Base-by-base conservation (phyloP, 1,284 basidiomycete species). In the Cutaneotrichosporon daszewskae region DNA sequence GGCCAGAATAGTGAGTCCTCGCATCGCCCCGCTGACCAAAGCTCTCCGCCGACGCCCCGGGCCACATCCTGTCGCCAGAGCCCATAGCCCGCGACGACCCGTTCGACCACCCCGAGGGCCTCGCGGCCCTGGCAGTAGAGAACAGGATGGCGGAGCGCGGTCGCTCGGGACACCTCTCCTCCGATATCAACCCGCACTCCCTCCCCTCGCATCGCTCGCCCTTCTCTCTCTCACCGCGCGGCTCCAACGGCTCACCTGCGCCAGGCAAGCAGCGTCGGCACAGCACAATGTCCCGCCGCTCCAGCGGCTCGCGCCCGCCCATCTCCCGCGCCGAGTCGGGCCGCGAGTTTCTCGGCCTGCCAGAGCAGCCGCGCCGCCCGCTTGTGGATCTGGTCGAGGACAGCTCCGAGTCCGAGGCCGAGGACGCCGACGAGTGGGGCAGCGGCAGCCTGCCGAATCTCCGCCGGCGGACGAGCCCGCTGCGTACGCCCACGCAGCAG, bases 361-460 rank as follows among this genome's bases (percentile, higher is more conserved):
- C 69, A n/a, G 66, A 72, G 42, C 49, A 52, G 35, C 57, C 62
- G 20, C 38, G 49, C 35, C n/a, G 31, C 7, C 46, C 10, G 18
- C 39, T 64, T 13, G 47, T 60, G 17, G 57, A 55, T 12, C 36
- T 55, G 5, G 51, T 49, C 34, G 64, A 65, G 39, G 59, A 61
- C 43, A 58, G 55, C 39, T 59, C 55, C 34, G 62, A 60, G 28
- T 58, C 59, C 23, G 55, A 55, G 35, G 54, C 57, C 3, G 53
- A 55, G 14, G 69, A 69, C 27, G 73, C 72, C 32, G 70, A 72
- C 32, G 73, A 74, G 59, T 68, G 66, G 65, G 66, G 62, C 18
- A 43, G 57, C 53, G 7, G 14, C 20, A 39, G 41, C n/a, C 43
- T 40, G 5, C 42, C 43, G 1, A 25, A 24, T 10, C 40, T 50